A percentile compares a stretch with the other conserved stretches of the same genome.
phyloP scores from a whole-genome alignment of 768 basidiomycete species.

The Boletus insuetus region DNA sequence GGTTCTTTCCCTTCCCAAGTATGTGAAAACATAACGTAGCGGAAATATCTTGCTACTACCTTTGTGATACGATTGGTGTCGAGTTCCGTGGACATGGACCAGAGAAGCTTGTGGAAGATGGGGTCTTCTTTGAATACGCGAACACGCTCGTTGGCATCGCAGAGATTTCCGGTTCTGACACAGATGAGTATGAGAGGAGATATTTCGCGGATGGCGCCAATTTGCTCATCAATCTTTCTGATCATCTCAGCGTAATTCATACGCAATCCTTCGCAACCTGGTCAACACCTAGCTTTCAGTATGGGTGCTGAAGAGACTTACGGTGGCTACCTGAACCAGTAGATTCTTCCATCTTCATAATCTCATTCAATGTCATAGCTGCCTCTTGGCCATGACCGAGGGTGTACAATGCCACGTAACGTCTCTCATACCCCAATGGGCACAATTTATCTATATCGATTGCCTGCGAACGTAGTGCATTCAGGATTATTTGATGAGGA shows the following conservation, averaged over 20 bases:
- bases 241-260: not conserved
- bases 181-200: conserved; percentile 1
- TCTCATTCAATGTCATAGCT: not conserved
- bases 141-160: not conserved
- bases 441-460: not conserved
- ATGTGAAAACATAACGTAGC: conserved; percentile 7
- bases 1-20: conserved; percentile 6
- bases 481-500: not conserved
- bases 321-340: not conserved
- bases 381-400: not conserved
- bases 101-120: not conserved
- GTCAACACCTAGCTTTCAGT: not conserved
- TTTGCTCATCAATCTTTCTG: not conserved
- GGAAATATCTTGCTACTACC: not conserved
- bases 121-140: not conserved
- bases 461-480: not conserved
- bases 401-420: not conserved
- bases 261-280: not conserved
- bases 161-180: not conserved
- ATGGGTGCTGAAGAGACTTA: not conserved
- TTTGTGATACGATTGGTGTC: not conserved
- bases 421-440: not conserved
- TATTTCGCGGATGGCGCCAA: not conserved
- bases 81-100: not conserved
- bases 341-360: not conserved